Percentiles rank a stretch among this genome's conserved stretches.
Conservation (phyloP, 768 basidiomycete genomes). For the Pilatotrama ljubarskyi region DNA sequence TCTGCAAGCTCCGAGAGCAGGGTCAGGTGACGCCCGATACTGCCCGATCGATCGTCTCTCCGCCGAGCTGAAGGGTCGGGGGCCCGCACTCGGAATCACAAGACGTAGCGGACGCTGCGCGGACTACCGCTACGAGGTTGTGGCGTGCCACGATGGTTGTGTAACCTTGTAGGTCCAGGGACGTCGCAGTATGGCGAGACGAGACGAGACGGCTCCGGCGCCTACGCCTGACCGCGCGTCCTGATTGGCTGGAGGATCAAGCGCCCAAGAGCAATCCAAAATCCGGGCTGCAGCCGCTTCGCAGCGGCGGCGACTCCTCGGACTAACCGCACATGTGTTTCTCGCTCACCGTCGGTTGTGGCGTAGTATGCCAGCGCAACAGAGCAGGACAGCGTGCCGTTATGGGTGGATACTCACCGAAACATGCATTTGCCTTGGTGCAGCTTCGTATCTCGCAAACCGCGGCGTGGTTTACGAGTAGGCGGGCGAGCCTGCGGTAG, state of each 20-base stretch:
- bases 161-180: conserved; percentile 16
- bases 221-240: neutral
- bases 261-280: neutral
- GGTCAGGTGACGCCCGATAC: conserved; percentile 14
- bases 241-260: conserved; percentile 7
- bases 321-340: neutral
- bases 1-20: conserved; percentile 8
- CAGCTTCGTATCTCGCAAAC: conserved; percentile 28
- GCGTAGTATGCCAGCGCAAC: neutral
- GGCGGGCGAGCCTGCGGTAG: conserved; percentile 20
- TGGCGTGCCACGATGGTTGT: conserved; percentile 4
- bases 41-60: conserved; percentile 3
- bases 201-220: neutral
- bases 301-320: neutral
- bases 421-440: conserved; percentile 24
- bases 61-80: conserved; percentile 1
- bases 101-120: neutral
- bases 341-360: neutral
- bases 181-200: neutral
- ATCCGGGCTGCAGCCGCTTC: no score
- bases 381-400: neutral
- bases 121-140: neutral
- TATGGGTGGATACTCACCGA: conserved; percentile 20
- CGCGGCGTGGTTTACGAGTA: conserved; percentile 22
- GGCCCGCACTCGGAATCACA: conserved; percentile 8